Conservation (phyloP, 108 stramenopile species). For the Stephanodiscus minutulus region DNA sequence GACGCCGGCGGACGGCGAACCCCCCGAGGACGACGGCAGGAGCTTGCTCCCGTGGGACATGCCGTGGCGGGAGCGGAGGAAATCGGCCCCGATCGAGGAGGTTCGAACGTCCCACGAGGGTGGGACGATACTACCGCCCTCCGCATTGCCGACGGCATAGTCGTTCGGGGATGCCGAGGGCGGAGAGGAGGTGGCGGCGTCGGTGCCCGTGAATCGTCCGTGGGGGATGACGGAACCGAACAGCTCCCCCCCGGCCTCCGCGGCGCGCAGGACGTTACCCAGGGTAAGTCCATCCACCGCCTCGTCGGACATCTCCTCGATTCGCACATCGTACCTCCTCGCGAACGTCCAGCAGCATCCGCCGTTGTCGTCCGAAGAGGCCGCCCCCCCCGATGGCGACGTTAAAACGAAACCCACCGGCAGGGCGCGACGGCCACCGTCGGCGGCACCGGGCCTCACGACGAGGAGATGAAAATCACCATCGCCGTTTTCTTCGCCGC, state of each 20-base stretch:
- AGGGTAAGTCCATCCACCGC: constrained; percentile 56
- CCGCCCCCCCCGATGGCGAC: not conserved
- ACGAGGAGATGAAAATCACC: constrained; percentile 41
- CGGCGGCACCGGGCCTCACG: constrained; percentile 20
- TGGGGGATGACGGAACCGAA: constrained; percentile 44
- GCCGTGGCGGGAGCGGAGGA: constrained; percentile 19
- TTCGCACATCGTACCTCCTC: constrained; percentile 63
- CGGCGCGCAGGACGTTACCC: constrained; percentile 49
- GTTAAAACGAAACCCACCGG: constrained; percentile 41
- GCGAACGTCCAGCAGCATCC: constrained; percentile 55
- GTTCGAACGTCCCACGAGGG: constrained; percentile 39
- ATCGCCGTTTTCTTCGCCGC: not conserved
- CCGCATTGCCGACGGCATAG: constrained; percentile 26
- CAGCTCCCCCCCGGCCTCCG: constrained; percentile 32
- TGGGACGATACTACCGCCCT: not conserved
- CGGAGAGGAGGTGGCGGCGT: too few species aligned
- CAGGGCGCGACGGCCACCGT: not conserved
- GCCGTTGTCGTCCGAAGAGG: not conserved
- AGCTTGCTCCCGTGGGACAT: constrained; percentile 57
- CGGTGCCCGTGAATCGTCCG: constrained; percentile 24
- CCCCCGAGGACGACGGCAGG: constrained; percentile 67
- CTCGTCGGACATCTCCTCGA: constrained; percentile 74
- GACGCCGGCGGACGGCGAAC: constrained; percentile 7
- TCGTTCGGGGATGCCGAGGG: not conserved
- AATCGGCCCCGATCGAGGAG: constrained; percentile 23